Conservation (phyloP, 2,329 filamentous ascomycete species). For the Microthyrium microscopicum region DNA sequence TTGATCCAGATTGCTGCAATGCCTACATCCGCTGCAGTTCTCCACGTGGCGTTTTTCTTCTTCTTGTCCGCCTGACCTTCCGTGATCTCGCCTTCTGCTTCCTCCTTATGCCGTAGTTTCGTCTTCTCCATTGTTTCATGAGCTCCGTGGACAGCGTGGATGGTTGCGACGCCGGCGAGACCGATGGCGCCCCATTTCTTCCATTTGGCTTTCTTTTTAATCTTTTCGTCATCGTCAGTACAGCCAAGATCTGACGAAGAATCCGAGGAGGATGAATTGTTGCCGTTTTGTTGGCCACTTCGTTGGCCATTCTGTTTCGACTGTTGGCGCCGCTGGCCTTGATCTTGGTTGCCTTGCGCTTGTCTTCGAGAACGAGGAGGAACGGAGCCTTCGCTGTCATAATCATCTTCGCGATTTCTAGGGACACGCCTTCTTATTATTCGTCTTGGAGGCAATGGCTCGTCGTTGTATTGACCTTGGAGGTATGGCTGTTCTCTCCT, state of each 20-base stretch:
- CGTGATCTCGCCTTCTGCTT: slow-evolving; percentile 3
- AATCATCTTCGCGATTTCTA: neutral
- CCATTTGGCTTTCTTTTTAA: slow-evolving; percentile 2
- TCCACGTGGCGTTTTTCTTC: slow-evolving; percentile 1
- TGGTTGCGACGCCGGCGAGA: slow-evolving; percentile 2
- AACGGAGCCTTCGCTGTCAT: slow-evolving; percentile 2
- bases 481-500: too few relatives aligned
- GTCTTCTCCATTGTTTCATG: slow-evolving; percentile 2
- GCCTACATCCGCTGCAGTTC: slow-evolving; percentile 1
- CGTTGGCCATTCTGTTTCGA: neutral
- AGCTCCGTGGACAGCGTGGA: slow-evolving; percentile 1
- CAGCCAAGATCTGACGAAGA: slow-evolving; percentile 4
- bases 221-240: slow-evolving; percentile 4
- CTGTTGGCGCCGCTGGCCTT: neutral
- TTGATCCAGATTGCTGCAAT: slow-evolving; percentile 3
- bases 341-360: neutral
- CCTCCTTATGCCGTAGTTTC: slow-evolving; percentile 1
- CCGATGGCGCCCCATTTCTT: slow-evolving; percentile 4
- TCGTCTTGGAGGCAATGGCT: too few relatives aligned
- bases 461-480: too few relatives aligned
- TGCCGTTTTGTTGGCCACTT: neutral
- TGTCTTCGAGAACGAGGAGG: slow-evolving; percentile 1
- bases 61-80: slow-evolving; percentile 4
- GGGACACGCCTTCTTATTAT: too few relatives aligned
- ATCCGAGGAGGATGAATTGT: neutral